phyloP scores from a whole-genome alignment of 1,284 basidiomycete genomes.

The Inonotus hispidus region DNA sequence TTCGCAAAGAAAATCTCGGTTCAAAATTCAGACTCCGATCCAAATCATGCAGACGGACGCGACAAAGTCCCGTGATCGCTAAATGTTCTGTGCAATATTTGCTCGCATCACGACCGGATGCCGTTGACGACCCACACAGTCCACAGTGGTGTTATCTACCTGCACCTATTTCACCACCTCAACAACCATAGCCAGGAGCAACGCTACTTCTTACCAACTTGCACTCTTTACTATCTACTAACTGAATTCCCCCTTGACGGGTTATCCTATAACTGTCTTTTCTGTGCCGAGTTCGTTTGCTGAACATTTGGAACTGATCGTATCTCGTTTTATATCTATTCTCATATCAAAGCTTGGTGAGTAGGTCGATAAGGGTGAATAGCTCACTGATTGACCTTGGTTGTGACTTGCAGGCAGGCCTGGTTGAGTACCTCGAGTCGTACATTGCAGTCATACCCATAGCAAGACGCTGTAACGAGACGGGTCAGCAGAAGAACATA shows the following conservation, averaged over 20 bases:
- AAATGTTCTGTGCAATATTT: not conserved
- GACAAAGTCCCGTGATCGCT: not conserved
- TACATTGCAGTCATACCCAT: not conserved
- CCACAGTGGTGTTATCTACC: not conserved
- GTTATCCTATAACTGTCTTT: not conserved
- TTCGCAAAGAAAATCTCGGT: too few species aligned
- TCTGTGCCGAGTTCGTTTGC: not conserved
- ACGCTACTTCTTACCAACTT: not conserved
- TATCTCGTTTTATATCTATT: too few species aligned
- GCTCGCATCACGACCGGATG: slow-evolving; percentile 4
- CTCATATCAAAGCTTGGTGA: too few species aligned
- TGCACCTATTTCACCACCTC: not conserved
- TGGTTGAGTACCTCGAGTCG: not conserved
- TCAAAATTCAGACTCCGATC: too few species aligned
- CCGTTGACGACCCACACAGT: not conserved
- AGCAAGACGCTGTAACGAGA: not conserved
- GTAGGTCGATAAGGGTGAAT: not conserved
- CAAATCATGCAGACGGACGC: too few species aligned
- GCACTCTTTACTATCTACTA: not conserved
- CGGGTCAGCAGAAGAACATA: not conserved
- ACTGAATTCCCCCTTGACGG: slow-evolving; percentile 7
- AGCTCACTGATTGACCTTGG: too few species aligned
- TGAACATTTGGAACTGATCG: not conserved
- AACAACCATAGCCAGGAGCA: slow-evolving; percentile 4
- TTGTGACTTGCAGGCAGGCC: not conserved